Conservation (phyloP, 805 yeast genomes). For the Nakazawaea pomicola region DNA sequence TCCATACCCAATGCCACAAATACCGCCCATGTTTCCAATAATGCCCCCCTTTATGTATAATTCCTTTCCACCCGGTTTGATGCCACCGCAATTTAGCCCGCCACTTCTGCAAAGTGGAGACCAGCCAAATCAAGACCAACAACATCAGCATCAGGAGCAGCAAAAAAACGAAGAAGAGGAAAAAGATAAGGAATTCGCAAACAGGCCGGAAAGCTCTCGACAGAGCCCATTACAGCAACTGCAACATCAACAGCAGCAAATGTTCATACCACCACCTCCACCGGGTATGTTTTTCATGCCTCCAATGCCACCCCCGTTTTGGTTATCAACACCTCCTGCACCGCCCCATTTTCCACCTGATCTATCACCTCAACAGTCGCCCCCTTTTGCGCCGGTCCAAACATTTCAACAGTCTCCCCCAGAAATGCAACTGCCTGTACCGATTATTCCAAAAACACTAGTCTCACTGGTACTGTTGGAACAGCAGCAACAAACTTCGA, state of each 20-base stretch:
- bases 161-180: too few relatives aligned
- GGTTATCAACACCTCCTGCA: conserved; percentile 2
- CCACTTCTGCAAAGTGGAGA: too few relatives aligned
- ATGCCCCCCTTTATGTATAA: neutral
- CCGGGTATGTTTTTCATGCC: conserved; percentile 1
- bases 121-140: too few relatives aligned
- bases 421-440: too few relatives aligned
- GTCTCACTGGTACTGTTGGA: too few relatives aligned
- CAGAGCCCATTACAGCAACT: too few relatives aligned
- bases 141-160: too few relatives aligned
- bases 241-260: conserved; percentile 12
- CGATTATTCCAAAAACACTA: neutral
- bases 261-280: neutral
- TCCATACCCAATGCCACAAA: conserved; percentile 8
- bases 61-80: neutral
- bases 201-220: too few relatives aligned
- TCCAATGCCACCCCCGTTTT: too few relatives aligned
- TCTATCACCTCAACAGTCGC: neutral
- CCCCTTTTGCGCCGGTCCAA: neutral
- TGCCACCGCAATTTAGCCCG: too few relatives aligned
- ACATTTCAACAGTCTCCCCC: too few relatives aligned
- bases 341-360: neutral
- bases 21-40: neutral
- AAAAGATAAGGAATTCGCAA: too few relatives aligned
- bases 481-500: neutral